Evolutionary conservation across 1,284 basidiomycete species (phyloP).

Genomic region (Ustilago bromivora): DNA sequence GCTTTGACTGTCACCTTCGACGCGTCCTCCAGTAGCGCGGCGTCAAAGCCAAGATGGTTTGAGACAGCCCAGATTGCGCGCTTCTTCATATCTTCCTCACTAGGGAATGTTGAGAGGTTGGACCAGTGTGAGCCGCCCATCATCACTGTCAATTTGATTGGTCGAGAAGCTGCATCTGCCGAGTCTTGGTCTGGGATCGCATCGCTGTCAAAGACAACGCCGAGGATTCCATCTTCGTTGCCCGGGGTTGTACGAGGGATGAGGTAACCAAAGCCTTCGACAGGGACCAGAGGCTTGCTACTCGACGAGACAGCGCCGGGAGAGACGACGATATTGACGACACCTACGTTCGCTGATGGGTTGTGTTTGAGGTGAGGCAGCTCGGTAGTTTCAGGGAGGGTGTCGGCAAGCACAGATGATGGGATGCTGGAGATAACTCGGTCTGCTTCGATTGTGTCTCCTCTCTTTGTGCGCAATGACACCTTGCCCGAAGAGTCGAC

Average conservation of each 20-base stretch:
- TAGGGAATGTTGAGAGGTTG: slow-evolving; percentile 73
- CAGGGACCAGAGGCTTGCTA: slow-evolving; percentile 78
- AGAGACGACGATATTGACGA: slow-evolving; percentile 63
- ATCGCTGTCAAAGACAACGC: slow-evolving; percentile 76
- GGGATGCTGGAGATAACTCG: slow-evolving; percentile 71
- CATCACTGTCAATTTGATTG: slow-evolving; percentile 87
- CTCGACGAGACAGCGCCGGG: slow-evolving; percentile 77
- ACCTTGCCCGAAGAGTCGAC: slow-evolving; percentile 74
- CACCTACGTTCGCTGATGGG: slow-evolving; percentile 67
- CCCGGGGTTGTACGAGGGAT: slow-evolving; percentile 80
- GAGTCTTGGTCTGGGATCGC: slow-evolving; percentile 68
- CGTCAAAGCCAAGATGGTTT: slow-evolving; percentile 54
- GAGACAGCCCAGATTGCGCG: slow-evolving; percentile 55
- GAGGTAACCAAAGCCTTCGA: slow-evolving; percentile 90
- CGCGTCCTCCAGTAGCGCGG: slow-evolving; percentile 23
- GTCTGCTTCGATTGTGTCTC: slow-evolving; percentile 35
- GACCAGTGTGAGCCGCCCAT: slow-evolving; percentile 78
- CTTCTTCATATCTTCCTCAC: slow-evolving; percentile 37
- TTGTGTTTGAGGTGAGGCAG: slow-evolving; percentile 65
- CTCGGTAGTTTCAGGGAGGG: slow-evolving; percentile 66
- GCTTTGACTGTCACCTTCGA: slow-evolving; percentile 60
- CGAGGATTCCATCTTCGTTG: slow-evolving; percentile 71
- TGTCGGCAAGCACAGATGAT: slow-evolving; percentile 36
- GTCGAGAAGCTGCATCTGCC: slow-evolving; percentile 15
- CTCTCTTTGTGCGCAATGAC: slow-evolving; percentile 12